Evolutionary conservation across 257 asterid genomes (phyloP), one percentile per base, ranked within the genome.

Genomic region (Przewalskia tangutica): DNA sequence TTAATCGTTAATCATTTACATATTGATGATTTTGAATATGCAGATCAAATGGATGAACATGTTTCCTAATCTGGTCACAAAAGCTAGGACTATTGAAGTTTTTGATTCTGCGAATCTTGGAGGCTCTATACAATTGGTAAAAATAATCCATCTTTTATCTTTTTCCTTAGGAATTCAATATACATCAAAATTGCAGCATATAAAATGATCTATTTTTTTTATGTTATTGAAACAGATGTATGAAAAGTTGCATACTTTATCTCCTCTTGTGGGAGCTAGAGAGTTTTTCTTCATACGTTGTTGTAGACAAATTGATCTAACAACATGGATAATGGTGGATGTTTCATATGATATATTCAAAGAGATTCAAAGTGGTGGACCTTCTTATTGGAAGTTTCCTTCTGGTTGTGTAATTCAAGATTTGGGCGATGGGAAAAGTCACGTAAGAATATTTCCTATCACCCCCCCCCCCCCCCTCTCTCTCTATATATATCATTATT

Each of bases 181-280:
- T 17, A 18, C 6, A 7, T 36, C 6, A n/a, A 8, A 17, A 27
- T 7, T 58, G 0, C 8, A 0, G 20, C 13, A 14, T 56, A 66
- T 38, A 77, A 56, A 56, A 16, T 62, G 10, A 68, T 70, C 1
- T 70, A 18, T 9, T 73, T 54, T 67, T 27, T 51, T 56, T 1
- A 3, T 2, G 42, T 56, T 7, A 54, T 7, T 85, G 20, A 32
- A 73, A 54, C 87, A 92, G 98, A 92, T 95, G 93, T 87, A 89
- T 62, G 89, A 87, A 48, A 90, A 93, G 40, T 77, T 89, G 79
- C 98, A 93, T 83, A 62, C 89, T 70, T 50, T 93, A 59, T 93
- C 98, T n/a, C 98, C 97, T 23, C 90, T 93, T 6, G 97, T 93
- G 85, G 92, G 90, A 14, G 91, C 97, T 8, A 85, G 98, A 78